Evolutionary conservation across 164 flowering plant genomes (phyloP), one percentile per base, ranked within the genome.

Genomic region (Taxillus chinensis): DNA sequence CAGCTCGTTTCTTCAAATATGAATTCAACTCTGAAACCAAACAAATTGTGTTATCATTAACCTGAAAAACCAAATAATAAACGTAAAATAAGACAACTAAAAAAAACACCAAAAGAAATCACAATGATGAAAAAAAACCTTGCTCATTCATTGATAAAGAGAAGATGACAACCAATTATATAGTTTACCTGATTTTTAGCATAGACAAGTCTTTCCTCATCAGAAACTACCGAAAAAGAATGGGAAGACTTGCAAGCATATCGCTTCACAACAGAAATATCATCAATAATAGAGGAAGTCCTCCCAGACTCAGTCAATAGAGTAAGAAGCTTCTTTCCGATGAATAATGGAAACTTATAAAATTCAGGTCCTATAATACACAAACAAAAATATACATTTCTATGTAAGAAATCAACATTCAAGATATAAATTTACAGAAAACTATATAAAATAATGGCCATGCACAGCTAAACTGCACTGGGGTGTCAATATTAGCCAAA

Each of bases 1-100:
- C 80, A 16, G 84, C 92, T 75, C 84, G 89, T 68, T 67, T 85
- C 75, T 73, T 84, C 55, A 77, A 78, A 75, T 79, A 83, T 39
- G 85, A 73, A 75, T 82, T 71, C 77, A 95, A 64, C 77, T 95
- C 99, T n/a, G 98, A 80, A 60, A 95, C 99, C 99, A 95, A 45
- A 95, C 70, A 65, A 95, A 91, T 14, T 46, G 82, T 82, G 67
- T 74, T 78, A 4, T 85, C 85, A 69, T 82, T 89, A 16, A 77
- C 83, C 99, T 95, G 27, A 27, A 27, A 70, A 46, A 71, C 45
- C 8, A 27, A 65, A 52, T 64, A 54, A 45, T 12, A 49, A 45
- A 55, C 10, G 40, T 2, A 38, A 12, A 64, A 15, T 8, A 27
- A 12, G 13, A 6, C 59, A 52, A 5, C n/a, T 59, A 37, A 6